Conservation (phyloP, 179 eudicot genomes). For the Vitellaria paradoxa region DNA sequence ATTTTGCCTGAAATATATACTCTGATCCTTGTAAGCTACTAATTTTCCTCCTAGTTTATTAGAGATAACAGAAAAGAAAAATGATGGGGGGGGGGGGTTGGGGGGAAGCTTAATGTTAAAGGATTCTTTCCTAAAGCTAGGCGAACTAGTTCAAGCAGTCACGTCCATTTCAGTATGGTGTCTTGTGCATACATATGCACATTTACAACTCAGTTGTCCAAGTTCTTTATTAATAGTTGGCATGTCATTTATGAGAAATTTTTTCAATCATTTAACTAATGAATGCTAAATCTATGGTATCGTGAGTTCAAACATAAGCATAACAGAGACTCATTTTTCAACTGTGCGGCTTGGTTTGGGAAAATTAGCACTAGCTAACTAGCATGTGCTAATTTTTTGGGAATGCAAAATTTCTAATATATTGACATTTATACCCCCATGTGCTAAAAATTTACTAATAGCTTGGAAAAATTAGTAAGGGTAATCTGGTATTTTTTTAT, state of each 20-base stretch:
- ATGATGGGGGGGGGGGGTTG: no score
- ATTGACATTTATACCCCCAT: no score
- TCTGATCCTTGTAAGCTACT: conserved; percentile 6
- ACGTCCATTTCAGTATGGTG: not conserved
- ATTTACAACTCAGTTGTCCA: not conserved
- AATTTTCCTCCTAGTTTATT: not conserved
- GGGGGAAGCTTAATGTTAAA: not conserved
- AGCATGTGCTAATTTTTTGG: no score
- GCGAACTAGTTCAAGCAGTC: not conserved
- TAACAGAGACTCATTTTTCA: conserved; percentile 50
- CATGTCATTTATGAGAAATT: no score
- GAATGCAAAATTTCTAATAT: no score
- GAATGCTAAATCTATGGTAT: not conserved
- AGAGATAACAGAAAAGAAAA: not conserved
- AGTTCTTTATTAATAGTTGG: no score
- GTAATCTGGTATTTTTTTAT: no score
- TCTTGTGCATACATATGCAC: not conserved
- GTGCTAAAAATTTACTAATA: no score
- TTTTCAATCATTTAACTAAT: not conserved
- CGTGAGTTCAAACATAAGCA: not conserved
- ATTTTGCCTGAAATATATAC: conserved; percentile 45
- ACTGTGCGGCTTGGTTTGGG: no score
- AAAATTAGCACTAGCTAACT: no score
- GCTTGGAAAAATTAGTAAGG: no score
- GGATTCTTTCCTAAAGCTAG: not conserved